Evolutionary conservation across 495 filamentous ascomycete genomes (phyloP), one percentile per base, ranked within the genome.

Genomic region (Lophium mytilinum): DNA sequence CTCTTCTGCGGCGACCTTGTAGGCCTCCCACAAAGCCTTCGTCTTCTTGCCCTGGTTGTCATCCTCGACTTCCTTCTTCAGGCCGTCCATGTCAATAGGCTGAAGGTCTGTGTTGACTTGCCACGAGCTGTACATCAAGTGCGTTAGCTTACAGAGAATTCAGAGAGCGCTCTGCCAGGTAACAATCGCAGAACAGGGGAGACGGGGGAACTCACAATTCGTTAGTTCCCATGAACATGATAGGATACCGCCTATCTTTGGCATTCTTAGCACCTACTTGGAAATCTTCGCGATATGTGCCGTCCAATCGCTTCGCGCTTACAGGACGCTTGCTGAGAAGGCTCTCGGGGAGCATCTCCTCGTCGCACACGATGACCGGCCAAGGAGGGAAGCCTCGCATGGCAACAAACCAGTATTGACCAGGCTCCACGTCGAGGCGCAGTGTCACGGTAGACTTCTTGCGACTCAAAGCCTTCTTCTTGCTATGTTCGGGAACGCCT

Each of bases 221-320:
- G 68, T 96, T 94, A 52, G 90, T 94, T 56, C 83, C 77, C 53
- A 96, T 75, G 71, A 93, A 96, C 90, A 95, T 95, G 60, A 96
- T 83, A 2, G 91, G 89, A 69, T 86, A 96, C 5, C 87, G 90
- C 41, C 91, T 80, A 69, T 95, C 89, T 39, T 82, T 78, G 15
- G 77, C 84, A 53, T 89, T 86, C 75, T 89, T 90, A 57, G 85
- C 90, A 55, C 82, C 89, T 63, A 93, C 89, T 30, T 81, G 80
- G 67, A 86, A 92, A 61, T 89, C 89, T 47, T 87, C 86, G 47
- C 86, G 83, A 72, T 89, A 92, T 1, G 85, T 84, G 34, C 90
- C 90, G 72, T 95, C 90, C 18, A 77, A 67, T 41, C 87, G 83
- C 60, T 79, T 80, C 33, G 91, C 88, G 9, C 88, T 90, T 37